Base-by-base conservation (phyloP, 176 grass and related monocot genomes). In the maize (Zea mays) region DNA sequence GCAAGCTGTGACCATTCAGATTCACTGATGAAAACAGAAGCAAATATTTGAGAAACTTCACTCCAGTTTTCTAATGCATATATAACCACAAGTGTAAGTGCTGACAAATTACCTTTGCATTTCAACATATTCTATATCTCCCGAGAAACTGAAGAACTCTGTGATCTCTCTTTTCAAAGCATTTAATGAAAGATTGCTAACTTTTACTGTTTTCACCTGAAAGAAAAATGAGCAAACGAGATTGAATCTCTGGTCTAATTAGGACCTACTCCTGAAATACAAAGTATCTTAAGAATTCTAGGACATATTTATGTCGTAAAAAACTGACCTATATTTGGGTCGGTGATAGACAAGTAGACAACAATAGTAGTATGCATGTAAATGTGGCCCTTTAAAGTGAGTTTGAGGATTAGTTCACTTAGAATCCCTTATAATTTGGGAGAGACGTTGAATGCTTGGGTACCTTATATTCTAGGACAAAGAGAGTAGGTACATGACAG, bases 121-220 rank as follows among this genome's bases (percentile, higher is more conserved):
- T 85, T 95, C 96, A 81, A 99, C 77, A 85, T 88, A 95, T 83
- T 92, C 74, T 71, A 99, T 99, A 69, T 90, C 85, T 50, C 96
- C 96, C 35, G 96, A 99, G 78, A 99, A 99, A 81, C 92, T 95
- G 79, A 99, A 95, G 74, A 99, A 99, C 86, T 99, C 96, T 73
- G 75, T 86, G 57, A 99, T 92, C 75, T 95, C 96, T 51, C 83
- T 94, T 86, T 95, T 86, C 55, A 90, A 87, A 63, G 92, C 96
- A 36, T 43, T 82, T 75, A 99, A 78, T 0, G 92, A 99, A 75
- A 99, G 85, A 70, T 95, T 99, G 78, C 83, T 88, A 70, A 99
- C 84, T 85, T 92, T 92, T 47, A 99, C 96, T 58, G 96, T 99
- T 35, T 76, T 94, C 39, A 79, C 85, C 96, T 99, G 83, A 40